phyloP scores from a whole-genome alignment of 2,329 filamentous ascomycete genomes.

The Clarireedia hainanense region DNA sequence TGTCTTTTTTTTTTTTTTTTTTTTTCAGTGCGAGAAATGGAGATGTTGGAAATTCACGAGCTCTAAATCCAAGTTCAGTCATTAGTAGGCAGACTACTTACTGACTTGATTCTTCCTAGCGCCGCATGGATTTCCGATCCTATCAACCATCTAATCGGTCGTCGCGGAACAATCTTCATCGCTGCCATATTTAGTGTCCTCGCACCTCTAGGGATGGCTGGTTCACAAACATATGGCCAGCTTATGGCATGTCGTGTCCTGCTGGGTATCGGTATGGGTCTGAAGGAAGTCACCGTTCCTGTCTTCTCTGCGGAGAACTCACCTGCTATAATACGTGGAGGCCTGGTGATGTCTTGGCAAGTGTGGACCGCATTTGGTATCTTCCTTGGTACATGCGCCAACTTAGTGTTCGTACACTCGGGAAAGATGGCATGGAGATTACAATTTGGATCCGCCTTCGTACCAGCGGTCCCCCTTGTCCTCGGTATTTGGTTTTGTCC shows the following conservation, averaged over 20 bases:
- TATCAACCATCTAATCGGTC: conserved; percentile 48
- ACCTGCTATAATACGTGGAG: conserved; percentile 45
- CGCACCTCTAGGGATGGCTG: conserved; percentile 51
- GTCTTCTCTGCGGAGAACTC: conserved; percentile 49
- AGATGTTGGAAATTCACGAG: too few species aligned
- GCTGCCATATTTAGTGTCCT: conserved; percentile 54
- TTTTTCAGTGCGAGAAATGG: not conserved
- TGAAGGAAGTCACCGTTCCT: conserved; percentile 43
- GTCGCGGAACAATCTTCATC: conserved; percentile 57
- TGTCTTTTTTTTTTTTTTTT: not conserved
- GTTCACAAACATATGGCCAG: conserved; percentile 51
- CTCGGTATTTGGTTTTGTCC: conserved; percentile 52
- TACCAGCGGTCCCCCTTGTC: conserved; percentile 55
- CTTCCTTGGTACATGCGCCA: conserved; percentile 58
- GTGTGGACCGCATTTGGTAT: conserved; percentile 54
- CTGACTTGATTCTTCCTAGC: not conserved
- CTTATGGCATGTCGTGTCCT: conserved; percentile 49
- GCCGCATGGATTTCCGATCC: conserved; percentile 56
- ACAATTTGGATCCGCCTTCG: conserved; percentile 56
- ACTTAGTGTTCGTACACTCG: conserved; percentile 53
- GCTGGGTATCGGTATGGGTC: conserved; percentile 53
- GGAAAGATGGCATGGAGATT: conserved; percentile 55
- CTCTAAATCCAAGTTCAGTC: too few species aligned
- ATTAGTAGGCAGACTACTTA: not conserved
- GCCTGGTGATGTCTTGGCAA: conserved; percentile 46